These are phyloP conservation scores for Huntiella savannae DNA, from an alignment of 2,329 filamentous ascomycete species.

Conservation along the genomic window DNA sequence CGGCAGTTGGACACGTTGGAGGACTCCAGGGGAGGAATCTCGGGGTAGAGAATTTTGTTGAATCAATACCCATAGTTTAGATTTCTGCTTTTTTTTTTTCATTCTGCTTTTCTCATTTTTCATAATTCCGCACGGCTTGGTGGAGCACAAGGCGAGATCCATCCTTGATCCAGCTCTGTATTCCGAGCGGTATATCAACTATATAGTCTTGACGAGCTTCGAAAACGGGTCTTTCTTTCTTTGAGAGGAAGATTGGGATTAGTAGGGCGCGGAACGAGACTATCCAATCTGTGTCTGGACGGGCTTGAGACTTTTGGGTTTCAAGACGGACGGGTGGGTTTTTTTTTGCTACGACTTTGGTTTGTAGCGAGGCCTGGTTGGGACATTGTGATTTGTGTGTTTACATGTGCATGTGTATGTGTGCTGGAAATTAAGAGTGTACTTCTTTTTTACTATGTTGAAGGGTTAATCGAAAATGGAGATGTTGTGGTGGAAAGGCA, in stretches of 20 bases:
- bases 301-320: too few relatives aligned
- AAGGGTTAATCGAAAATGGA: too few relatives aligned
- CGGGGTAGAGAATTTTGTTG: slow-evolving; percentile 13
- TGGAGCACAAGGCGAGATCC: slow-evolving; percentile 58
- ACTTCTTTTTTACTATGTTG: too few relatives aligned
- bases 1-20: slow-evolving; percentile 38
- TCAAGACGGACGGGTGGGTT: too few relatives aligned
- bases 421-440: too few relatives aligned
- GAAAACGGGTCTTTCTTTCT: slow-evolving; percentile 6
- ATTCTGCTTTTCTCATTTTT: slow-evolving; percentile 2
- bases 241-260: slow-evolving; percentile 11
- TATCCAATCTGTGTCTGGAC: too few relatives aligned
- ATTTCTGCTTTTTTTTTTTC: slow-evolving; percentile 1
- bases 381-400: too few relatives aligned
- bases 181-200: slow-evolving; percentile 50
- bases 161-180: slow-evolving; percentile 53
- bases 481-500: too few relatives aligned
- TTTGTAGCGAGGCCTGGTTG: too few relatives aligned
- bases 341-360: too few relatives aligned
- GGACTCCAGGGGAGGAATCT: slow-evolving; percentile 22
- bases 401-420: too few relatives aligned
- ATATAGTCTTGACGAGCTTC: slow-evolving; percentile 10
- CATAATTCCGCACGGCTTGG: slow-evolving; percentile 44
- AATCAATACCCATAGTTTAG: slow-evolving; percentile 1
- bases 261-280: slow-evolving; percentile 8